phyloP scores from a whole-genome alignment of 2,329 filamentous ascomycete genomes.

The Ophiostoma piceae region DNA sequence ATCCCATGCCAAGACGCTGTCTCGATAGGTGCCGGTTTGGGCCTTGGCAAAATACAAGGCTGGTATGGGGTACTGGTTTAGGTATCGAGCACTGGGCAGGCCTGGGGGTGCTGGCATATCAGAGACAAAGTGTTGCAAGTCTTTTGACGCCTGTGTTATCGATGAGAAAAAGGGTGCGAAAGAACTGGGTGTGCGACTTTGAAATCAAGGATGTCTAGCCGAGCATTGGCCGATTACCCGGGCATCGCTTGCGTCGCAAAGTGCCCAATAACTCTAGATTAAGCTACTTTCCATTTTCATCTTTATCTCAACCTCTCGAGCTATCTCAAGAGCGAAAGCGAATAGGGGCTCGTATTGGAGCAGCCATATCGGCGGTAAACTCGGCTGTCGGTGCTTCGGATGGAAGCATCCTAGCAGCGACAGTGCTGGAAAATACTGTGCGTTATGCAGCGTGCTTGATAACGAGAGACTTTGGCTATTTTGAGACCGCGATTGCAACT shows the following conservation, averaged over 20 bases:
- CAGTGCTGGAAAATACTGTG: neutral
- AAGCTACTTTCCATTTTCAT: neutral
- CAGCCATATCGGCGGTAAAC: neutral
- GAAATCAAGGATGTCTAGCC: neutral
- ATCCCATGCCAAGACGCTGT: slow-evolving; percentile 1
- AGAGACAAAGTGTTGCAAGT: neutral
- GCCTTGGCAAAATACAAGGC: slow-evolving; percentile 4
- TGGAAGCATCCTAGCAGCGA: neutral
- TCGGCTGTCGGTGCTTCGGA: neutral
- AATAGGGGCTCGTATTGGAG: neutral
- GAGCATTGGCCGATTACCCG: neutral
- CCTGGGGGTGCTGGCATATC: neutral
- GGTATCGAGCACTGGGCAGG: neutral
- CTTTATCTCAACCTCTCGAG: neutral
- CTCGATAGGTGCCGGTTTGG: neutral
- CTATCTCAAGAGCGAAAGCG: neutral
- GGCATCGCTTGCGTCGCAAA: neutral
- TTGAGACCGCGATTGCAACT: neutral
- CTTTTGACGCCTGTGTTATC: neutral
- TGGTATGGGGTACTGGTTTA: neutral
- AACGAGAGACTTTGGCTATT: neutral
- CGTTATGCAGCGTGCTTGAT: neutral
- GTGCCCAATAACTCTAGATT: too few species aligned
- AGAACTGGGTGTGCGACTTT: neutral
- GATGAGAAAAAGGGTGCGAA: neutral